phyloP scores from a whole-genome alignment of 768 basidiomycete genomes.

The Russula lepida region DNA sequence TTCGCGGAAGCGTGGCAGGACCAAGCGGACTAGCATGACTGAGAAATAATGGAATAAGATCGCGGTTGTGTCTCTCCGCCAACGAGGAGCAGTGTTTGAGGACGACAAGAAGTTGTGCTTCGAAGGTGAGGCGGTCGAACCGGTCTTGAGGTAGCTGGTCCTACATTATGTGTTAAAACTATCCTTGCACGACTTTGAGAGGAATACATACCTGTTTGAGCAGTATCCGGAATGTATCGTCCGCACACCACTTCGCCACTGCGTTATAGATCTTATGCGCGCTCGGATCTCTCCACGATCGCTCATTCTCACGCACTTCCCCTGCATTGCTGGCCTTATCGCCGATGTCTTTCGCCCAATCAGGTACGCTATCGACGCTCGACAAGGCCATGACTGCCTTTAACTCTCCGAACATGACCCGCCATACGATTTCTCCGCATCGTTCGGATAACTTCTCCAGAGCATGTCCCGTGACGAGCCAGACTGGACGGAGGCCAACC shows the following conservation, averaged over 20 bases:
- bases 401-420: conserved; percentile 56
- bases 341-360: conserved; percentile 23
- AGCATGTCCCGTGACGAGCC: conserved; percentile 71
- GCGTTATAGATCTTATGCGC: conserved; percentile 50
- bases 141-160: conserved; percentile 40
- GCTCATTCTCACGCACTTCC: conserved; percentile 54
- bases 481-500: conserved; percentile 85
- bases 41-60: conserved; percentile 83
- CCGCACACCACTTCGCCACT: conserved; percentile 41
- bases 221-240: conserved; percentile 25
- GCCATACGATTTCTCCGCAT: conserved; percentile 71
- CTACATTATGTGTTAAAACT: conserved; percentile 23
- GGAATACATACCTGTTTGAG: conserved; percentile 30
- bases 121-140: conserved; percentile 70
- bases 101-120: conserved; percentile 65
- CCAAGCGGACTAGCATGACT: conserved; percentile 33
- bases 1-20: conserved; percentile 40
- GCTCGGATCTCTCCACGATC: conserved; percentile 68
- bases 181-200: not conserved
- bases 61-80: conserved; percentile 80
- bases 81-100: conserved; percentile 62
- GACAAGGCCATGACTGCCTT: conserved; percentile 26
- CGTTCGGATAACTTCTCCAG: conserved; percentile 43
- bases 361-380: conserved; percentile 20
- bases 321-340: conserved; percentile 24